Conservation (phyloP, 139 green algal species). For the Microglena sp. region DNA sequence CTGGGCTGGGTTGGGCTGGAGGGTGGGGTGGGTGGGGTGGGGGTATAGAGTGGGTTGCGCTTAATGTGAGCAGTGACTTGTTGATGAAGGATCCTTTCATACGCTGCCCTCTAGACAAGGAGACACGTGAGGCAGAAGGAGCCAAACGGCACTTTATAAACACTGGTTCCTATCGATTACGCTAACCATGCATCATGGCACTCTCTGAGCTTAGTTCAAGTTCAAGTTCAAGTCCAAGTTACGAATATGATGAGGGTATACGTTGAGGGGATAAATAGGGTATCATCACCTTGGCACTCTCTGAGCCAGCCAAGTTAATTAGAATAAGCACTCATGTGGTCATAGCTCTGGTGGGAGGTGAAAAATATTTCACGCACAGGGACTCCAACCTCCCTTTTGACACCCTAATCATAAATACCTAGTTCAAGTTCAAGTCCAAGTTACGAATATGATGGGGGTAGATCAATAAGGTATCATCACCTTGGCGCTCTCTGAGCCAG, state of each 20-base stretch:
- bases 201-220: no score
- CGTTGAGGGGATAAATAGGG: not conserved
- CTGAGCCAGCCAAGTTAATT: constrained; percentile 82
- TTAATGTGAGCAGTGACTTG: constrained; percentile 87
- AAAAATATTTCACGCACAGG: no score
- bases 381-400: no score
- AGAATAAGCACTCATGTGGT: constrained; percentile 64
- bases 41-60: not conserved
- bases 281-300: constrained; percentile 53
- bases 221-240: no score
- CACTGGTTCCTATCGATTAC: no score
- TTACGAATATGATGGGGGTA: constrained; percentile 8
- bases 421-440: no score
- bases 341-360: no score
- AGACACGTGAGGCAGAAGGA: constrained; percentile 40
- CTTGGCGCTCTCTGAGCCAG: constrained; percentile 73
- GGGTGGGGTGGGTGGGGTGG: not conserved
- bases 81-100: constrained; percentile 94
- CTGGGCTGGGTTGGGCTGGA: no score
- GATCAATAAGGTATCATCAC: constrained; percentile 9
- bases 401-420: no score
- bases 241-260: constrained; percentile 8
- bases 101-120: constrained; percentile 51
- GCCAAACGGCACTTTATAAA: no score
- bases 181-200: no score